Evolutionary conservation across 768 basidiomycete genomes (phyloP).

Genomic region (Russula emetica): DNA sequence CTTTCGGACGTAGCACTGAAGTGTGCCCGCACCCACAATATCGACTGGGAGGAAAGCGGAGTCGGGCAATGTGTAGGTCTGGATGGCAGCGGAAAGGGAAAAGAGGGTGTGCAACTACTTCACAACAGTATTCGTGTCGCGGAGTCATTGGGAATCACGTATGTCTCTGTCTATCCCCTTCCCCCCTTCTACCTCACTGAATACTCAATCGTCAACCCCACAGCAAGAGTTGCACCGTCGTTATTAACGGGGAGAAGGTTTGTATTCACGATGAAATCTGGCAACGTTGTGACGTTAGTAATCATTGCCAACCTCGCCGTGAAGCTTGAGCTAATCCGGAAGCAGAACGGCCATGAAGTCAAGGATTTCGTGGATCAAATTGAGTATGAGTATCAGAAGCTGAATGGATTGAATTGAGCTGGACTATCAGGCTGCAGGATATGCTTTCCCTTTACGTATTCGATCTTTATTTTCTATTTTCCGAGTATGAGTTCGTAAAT

Average conservation of each 20-base stretch:
- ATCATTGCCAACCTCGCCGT: neutral
- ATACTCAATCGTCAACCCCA: slow-evolving; percentile 13
- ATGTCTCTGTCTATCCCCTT: slow-evolving; percentile 26
- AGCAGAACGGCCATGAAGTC: slow-evolving; percentile 66
- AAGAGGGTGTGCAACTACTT: slow-evolving; percentile 63
- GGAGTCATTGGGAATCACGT: slow-evolving; percentile 53
- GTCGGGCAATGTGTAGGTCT: slow-evolving; percentile 56
- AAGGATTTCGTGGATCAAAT: slow-evolving; percentile 77
- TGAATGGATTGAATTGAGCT: slow-evolving; percentile 42
- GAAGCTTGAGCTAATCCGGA: slow-evolving; percentile 4
- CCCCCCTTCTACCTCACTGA: slow-evolving; percentile 3
- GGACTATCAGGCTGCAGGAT: neutral
- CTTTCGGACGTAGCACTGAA: slow-evolving; percentile 53
- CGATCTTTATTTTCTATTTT: slow-evolving; percentile 41
- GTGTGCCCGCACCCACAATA: slow-evolving; percentile 59
- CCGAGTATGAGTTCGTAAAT: slow-evolving; percentile 77
- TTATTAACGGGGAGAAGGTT: slow-evolving; percentile 62
- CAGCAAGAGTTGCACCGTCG: slow-evolving; percentile 83
- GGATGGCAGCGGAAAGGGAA: slow-evolving; percentile 57
- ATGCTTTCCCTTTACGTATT: slow-evolving; percentile 8
- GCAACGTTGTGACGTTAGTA: slow-evolving; percentile 71
- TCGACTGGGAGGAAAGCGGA: slow-evolving; percentile 64
- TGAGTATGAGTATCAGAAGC: slow-evolving; percentile 60
- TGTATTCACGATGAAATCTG: slow-evolving; percentile 76
- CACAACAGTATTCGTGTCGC: slow-evolving; percentile 51